phyloP scores from a whole-genome alignment of 2,329 filamentous ascomycete genomes.

The Eurotiales sp. region DNA sequence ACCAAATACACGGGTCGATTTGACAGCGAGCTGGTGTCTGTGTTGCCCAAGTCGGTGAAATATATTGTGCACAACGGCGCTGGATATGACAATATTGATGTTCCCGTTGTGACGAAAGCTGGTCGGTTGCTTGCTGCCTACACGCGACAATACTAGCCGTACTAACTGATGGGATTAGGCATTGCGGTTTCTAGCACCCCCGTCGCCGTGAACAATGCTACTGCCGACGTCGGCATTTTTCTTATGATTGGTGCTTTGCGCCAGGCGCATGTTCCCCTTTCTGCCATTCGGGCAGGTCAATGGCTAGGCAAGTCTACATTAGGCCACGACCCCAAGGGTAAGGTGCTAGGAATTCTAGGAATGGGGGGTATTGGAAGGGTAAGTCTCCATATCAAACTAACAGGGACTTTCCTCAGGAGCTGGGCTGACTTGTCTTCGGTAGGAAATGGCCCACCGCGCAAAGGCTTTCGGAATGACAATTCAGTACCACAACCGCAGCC shows the following conservation, averaged over 20 bases:
- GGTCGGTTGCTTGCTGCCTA: constrained; percentile 22
- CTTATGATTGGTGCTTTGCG: constrained; percentile 46
- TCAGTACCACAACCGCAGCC: constrained; percentile 45
- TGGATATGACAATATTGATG: constrained; percentile 60
- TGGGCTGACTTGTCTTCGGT: background rate
- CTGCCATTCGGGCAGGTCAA: constrained; percentile 38
- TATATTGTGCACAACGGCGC: constrained; percentile 55
- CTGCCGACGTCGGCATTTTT: constrained; percentile 46
- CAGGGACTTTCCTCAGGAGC: too few species aligned
- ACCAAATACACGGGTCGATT: constrained; percentile 48
- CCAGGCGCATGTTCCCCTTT: constrained; percentile 40
- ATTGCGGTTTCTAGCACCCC: constrained; percentile 45
- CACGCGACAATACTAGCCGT: background rate
- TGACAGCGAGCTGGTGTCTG: constrained; percentile 44
- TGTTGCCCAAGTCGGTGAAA: constrained; percentile 43
- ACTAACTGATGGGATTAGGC: constrained; percentile 19
- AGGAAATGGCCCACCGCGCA: constrained; percentile 46
- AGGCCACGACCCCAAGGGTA: constrained; percentile 45
- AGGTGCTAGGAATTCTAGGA: constrained; percentile 44
- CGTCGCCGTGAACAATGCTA: constrained; percentile 45
- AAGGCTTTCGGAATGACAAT: constrained; percentile 46
- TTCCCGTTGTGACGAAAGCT: constrained; percentile 49
- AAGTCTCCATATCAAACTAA: too few species aligned
- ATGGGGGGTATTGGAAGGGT: constrained; percentile 49
- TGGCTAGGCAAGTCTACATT: constrained; percentile 41